These are phyloP conservation scores for Sicyos edulis DNA, from an alignment of 306 rosid genomes.

Conservation along the genomic window DNA sequence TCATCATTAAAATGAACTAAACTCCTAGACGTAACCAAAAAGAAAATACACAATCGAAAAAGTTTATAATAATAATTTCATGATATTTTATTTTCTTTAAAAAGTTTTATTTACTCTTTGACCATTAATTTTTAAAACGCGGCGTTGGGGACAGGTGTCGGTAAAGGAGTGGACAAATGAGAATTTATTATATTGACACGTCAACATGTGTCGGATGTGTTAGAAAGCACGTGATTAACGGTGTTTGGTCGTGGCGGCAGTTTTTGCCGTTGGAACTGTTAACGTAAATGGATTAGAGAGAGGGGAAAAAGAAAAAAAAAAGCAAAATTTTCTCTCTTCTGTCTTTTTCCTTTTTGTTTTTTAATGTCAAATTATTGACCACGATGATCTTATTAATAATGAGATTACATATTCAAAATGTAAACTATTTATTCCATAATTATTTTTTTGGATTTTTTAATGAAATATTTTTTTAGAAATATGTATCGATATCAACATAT, in stretches of 20 bases:
- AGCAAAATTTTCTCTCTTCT: neutral
- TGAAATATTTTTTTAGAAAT: no score
- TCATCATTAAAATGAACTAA: neutral
- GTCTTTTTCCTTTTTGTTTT: neutral
- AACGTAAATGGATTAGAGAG: neutral
- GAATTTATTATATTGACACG: neutral
- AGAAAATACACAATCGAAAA: no score
- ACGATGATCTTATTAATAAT: no score
- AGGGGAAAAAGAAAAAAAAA: no score
- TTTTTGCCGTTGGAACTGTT: constrained; percentile 9
- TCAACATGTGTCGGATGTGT: constrained; percentile 9
- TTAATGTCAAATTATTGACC: no score
- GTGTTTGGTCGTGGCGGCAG: constrained; percentile 20
- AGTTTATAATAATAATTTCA: neutral
- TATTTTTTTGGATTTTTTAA: no score
- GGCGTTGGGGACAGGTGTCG: neutral
- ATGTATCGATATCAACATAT: no score
- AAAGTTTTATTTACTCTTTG: neutral
- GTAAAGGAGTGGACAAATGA: neutral
- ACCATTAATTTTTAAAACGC: neutral
- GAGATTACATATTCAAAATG: no score
- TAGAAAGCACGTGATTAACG: constrained; percentile 2
- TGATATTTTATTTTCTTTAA: neutral
- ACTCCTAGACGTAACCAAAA: neutral
- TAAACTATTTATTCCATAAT: no score